phyloP scores from a whole-genome alignment of 2,329 filamentous ascomycete genomes.

The Teratosphaeria zuluensis region DNA sequence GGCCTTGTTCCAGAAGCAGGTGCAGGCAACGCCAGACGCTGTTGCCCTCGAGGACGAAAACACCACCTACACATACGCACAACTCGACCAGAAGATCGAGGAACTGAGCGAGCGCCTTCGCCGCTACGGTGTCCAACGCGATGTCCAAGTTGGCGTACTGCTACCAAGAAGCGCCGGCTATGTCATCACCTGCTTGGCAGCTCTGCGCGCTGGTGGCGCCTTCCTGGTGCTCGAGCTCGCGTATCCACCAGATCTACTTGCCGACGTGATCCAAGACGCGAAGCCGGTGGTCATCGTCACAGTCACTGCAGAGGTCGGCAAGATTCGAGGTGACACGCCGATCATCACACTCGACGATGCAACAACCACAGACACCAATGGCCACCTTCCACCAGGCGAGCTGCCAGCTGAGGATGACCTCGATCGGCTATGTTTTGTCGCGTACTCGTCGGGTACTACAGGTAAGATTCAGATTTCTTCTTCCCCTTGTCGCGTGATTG shows the following conservation, averaged over 20 bases:
- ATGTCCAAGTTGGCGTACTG: conserved; percentile 65
- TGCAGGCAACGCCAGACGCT: conserved; percentile 56
- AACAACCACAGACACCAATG: conserved; percentile 24
- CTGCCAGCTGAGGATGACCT: conserved; percentile 56
- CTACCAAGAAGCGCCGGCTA: conserved; percentile 68
- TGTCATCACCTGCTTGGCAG: conserved; percentile 67
- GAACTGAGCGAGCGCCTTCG: conserved; percentile 56
- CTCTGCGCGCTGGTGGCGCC: conserved; percentile 68
- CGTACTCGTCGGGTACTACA: conserved; percentile 69
- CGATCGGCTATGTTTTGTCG: conserved; percentile 68
- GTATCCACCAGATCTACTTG: conserved; percentile 62
- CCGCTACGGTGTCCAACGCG: conserved; percentile 58
- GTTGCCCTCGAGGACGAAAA: conserved; percentile 63
- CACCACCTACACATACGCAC: conserved; percentile 58
- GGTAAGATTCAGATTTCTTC: conserved; percentile 29
- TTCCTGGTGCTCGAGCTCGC: conserved; percentile 73
- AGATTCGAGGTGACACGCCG: conserved; percentile 54
- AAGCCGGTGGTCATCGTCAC: conserved; percentile 63
- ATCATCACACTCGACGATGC: conserved; percentile 53
- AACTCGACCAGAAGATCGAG: conserved; percentile 59
- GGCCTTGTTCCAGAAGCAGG: conserved; percentile 62
- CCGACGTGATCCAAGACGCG: conserved; percentile 69
- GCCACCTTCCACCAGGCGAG: conserved; percentile 9
- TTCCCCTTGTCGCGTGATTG: not conserved
- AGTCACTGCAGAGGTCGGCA: conserved; percentile 51